A percentile compares a stretch with the other conserved stretches of the same genome.
Evolutionary conservation across 257 asterid species (phyloP).

Genomic region (Solanum tarapatanum): DNA sequence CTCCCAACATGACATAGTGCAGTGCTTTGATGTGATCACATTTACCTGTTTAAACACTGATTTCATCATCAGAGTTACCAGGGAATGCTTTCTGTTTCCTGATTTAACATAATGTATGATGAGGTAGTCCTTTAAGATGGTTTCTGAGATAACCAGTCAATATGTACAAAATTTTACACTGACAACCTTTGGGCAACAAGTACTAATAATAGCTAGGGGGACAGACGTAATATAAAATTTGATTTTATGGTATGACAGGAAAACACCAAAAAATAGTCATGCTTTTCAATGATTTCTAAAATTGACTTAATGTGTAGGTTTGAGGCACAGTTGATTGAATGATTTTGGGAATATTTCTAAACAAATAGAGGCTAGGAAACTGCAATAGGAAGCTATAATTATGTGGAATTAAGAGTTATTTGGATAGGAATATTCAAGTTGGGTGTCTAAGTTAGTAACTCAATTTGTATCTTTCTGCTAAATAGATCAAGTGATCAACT

Average conservation of each 20-base stretch:
- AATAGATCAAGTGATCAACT: neutral
- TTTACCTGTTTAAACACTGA: neutral
- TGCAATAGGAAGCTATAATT: neutral
- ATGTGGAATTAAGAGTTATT: neutral
- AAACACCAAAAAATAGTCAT: neutral
- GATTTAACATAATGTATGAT: neutral
- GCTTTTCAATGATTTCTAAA: neutral
- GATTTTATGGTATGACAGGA: neutral
- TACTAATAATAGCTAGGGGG: neutral
- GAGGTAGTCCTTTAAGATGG: neutral
- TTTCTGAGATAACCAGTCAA: neutral
- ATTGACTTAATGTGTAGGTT: neutral
- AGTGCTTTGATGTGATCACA: neutral
- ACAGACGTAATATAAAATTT: neutral
- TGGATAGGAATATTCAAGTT: neutral
- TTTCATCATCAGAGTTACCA: neutral
- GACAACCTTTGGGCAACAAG: neutral
- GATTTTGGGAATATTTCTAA: neutral
- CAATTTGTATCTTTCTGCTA: neutral
- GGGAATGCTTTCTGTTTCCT: neutral
- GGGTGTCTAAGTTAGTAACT: neutral
- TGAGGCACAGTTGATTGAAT: neutral
- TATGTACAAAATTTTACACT: neutral
- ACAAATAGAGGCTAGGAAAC: neutral
- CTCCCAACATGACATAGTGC: neutral